Evolutionary conservation across 805 yeast species (phyloP).

Genomic region (Metschnikowia sp.): DNA sequence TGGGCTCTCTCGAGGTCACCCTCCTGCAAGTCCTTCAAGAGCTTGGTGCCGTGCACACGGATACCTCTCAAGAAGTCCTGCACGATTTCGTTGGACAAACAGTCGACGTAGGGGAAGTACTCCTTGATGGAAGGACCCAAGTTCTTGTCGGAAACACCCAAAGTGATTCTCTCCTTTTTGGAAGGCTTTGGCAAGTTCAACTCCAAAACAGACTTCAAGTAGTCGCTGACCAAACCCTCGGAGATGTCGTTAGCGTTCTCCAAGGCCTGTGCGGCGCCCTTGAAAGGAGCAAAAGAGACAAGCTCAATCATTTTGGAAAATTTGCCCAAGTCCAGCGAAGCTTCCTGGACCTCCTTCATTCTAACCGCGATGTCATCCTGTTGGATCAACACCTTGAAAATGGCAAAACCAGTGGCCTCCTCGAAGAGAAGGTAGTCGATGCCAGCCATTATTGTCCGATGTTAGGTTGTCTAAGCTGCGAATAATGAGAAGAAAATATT

Average conservation of each 20-base stretch:
- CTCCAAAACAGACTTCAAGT: constrained; percentile 84
- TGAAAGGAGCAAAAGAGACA: constrained; percentile 95
- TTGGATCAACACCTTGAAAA: constrained; percentile 89
- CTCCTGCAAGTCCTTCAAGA: constrained; percentile 85
- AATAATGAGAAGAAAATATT: constrained; percentile 14
- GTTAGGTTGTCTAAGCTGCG: constrained; percentile 5
- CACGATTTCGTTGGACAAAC: constrained; percentile 84
- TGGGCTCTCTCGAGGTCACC: constrained; percentile 98
- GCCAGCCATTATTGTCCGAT: constrained; percentile 49
- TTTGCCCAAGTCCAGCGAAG: constrained; percentile 77
- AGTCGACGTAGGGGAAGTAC: constrained; percentile 80
- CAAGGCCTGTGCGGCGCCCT: constrained; percentile 98
- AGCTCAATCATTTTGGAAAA: constrained; percentile 92
- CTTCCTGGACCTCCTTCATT: constrained; percentile 89
- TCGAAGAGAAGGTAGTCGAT: constrained; percentile 91
- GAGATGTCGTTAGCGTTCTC: constrained; percentile 97
- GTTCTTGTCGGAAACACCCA: constrained; percentile 92
- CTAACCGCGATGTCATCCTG: constrained; percentile 93
- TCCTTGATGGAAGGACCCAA: constrained; percentile 97
- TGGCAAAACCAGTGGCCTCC: constrained; percentile 98
- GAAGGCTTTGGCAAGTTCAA: constrained; percentile 82
- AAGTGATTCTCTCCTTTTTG: constrained; percentile 59
- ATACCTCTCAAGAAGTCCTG: constrained; percentile 95
- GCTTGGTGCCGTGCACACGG: constrained; percentile 83
- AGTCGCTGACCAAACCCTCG: constrained; percentile 94